Conservation (phyloP, 1,139 yeast species). For the Ogataea hybrid region DNA sequence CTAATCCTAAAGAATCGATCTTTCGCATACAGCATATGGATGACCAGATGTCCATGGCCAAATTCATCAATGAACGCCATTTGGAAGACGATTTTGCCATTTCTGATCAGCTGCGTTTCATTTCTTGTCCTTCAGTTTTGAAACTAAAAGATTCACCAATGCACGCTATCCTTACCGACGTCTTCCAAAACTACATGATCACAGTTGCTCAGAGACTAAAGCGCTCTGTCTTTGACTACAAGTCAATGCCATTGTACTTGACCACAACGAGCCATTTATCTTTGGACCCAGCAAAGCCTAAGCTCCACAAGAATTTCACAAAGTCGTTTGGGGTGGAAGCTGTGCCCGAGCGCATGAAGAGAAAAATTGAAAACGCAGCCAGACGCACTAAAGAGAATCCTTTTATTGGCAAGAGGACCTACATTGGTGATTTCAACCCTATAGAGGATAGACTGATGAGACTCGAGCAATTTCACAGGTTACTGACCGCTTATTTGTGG, state of each 20-base stretch:
- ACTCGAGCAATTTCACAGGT: constrained; percentile 70
- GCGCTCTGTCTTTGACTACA: constrained; percentile 44
- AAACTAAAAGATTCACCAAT: constrained; percentile 30
- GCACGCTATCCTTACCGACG: constrained; percentile 25
- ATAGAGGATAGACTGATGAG: constrained; percentile 42
- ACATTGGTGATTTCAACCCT: constrained; percentile 27
- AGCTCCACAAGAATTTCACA: constrained; percentile 20
- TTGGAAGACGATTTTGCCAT: constrained; percentile 36
- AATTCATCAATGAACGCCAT: constrained; percentile 41
- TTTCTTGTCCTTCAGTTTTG: constrained; percentile 56
- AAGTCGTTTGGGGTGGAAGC: constrained; percentile 26
- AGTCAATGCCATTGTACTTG: constrained; percentile 37
- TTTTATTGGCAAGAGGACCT: constrained; percentile 16
- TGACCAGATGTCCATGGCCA: constrained; percentile 42
- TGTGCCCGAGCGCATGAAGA: constrained; percentile 25
- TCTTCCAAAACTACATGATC: constrained; percentile 35
- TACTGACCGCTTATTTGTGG: constrained; percentile 77
- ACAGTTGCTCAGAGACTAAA: constrained; percentile 41
- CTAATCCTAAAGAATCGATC: constrained; percentile 15
- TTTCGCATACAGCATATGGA: constrained; percentile 42
- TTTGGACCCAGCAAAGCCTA: constrained; percentile 10
- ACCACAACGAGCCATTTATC: constrained; percentile 27
- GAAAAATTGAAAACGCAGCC: constrained; percentile 14
- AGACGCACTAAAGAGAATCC: constrained; percentile 17
- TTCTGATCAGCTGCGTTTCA: constrained; percentile 54